These are phyloP conservation scores for Akebia trifoliata DNA, from an alignment of 164 flowering plant genomes.

Conservation along the genomic window DNA sequence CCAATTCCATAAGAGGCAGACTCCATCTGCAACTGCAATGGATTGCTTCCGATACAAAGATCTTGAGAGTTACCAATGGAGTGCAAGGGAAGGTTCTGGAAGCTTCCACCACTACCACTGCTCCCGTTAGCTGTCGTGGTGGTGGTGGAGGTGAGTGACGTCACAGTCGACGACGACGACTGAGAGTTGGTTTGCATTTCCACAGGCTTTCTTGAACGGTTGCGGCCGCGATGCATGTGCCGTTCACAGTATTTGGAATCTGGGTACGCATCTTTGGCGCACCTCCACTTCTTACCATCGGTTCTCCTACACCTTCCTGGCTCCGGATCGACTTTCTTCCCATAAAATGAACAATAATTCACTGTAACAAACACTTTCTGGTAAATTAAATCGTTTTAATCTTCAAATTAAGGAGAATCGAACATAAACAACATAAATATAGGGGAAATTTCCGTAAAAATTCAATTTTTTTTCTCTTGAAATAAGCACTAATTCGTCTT, in stretches of 20 bases:
- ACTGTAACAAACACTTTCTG: constrained; percentile 33
- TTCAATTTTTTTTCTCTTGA: too few species aligned
- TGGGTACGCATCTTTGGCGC: constrained; percentile 72
- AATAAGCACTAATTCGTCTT: too few species aligned
- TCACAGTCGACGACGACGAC: constrained; percentile 54
- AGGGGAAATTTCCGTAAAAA: too few species aligned
- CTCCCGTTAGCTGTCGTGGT: constrained; percentile 16
- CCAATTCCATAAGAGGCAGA: constrained; percentile 51
- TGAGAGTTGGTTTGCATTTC: constrained; percentile 74
- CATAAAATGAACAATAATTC: constrained; percentile 62
- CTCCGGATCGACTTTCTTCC: constrained; percentile 70
- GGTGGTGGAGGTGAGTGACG: constrained; percentile 34
- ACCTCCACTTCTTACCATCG: constrained; percentile 78
- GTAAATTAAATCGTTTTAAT: background rate
- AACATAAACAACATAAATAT: too few species aligned
- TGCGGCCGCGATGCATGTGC: constrained; percentile 76
- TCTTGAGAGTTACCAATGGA: constrained; percentile 36
- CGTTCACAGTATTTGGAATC: constrained; percentile 79
- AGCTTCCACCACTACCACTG: constrained; percentile 27
- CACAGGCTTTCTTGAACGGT: constrained; percentile 99
- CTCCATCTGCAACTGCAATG: constrained; percentile 53
- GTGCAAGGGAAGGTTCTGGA: constrained; percentile 51
- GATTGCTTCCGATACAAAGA: constrained; percentile 35
- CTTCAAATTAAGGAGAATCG: too few species aligned
- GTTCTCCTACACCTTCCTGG: constrained; percentile 77